Conservation (phyloP, 441 rosid species). For the Eruca vesicaria region DNA sequence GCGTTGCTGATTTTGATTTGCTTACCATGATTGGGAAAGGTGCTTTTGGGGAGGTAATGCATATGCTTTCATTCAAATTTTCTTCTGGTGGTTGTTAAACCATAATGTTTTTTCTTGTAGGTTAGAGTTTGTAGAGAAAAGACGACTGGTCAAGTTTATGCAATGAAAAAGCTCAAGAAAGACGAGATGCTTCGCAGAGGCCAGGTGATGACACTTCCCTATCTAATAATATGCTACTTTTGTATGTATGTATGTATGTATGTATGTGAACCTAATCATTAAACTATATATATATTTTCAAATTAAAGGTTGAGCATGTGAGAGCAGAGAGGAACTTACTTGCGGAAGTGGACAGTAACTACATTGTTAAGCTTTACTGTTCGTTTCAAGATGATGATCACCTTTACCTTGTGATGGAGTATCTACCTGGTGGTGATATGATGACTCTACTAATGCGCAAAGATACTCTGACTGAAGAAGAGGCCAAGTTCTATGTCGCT, state of each 20-base stretch:
- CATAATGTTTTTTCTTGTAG: conserved; percentile 37
- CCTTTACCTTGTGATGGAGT: conserved; percentile 97
- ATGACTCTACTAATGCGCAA: conserved; percentile 98
- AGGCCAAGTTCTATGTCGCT: conserved; percentile 91
- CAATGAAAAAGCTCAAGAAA: conserved; percentile 96
- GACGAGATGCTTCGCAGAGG: conserved; percentile 99
- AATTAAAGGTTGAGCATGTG: conserved; percentile 91
- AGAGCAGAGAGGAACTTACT: conserved; percentile 96
- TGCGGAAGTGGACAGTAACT: conserved; percentile 96
- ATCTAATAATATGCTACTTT: background rate
- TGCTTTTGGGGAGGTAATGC: conserved; percentile 90
- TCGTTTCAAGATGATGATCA: conserved; percentile 97
- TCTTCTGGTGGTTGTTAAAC: background rate
- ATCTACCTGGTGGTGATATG: conserved; percentile 98
- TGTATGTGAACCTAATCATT: conserved; percentile 1
- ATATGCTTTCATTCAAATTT: background rate
- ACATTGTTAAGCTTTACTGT: conserved; percentile 91
- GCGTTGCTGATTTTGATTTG: conserved; percentile 89
- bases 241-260: background rate
- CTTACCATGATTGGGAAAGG: conserved; percentile 96
- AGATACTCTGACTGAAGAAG: conserved; percentile 88
- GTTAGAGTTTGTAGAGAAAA: conserved; percentile 91
- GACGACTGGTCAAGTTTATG: conserved; percentile 83
- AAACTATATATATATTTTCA: background rate
- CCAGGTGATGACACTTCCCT: conserved; percentile 46